Percentiles rank a stretch among this genome's conserved stretches.
Conservation (phyloP, 768 basidiomycete species). For the Mycena leptocephala region DNA sequence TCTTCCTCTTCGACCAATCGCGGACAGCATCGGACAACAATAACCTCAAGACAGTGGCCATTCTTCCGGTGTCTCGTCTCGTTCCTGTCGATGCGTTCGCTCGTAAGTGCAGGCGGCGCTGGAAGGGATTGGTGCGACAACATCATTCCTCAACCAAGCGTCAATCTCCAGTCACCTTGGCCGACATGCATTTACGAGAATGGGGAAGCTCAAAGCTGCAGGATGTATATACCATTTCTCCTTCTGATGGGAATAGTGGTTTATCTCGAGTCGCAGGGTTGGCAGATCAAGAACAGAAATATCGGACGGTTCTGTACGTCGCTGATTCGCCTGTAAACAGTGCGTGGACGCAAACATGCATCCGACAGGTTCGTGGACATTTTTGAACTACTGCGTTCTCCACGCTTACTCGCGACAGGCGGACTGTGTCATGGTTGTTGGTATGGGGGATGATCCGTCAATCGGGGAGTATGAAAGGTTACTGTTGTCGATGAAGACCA, state of each 20-base stretch:
- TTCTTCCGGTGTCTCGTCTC: constrained; percentile 89
- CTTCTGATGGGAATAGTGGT: neutral
- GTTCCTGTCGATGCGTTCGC: constrained; percentile 94
- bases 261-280: constrained; percentile 64
- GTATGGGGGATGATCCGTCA: constrained; percentile 92
- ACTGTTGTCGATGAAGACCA: constrained; percentile 95
- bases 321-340: constrained; percentile 96
- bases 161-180: constrained; percentile 94
- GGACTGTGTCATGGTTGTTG: constrained; percentile 94
- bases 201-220: constrained; percentile 97
- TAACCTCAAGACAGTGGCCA: constrained; percentile 95
- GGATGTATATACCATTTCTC: constrained; percentile 37
- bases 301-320: constrained; percentile 94
- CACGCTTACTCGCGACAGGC: constrained; percentile 63
- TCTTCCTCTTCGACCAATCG: constrained; percentile 65
- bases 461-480: constrained; percentile 96
- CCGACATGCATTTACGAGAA: constrained; percentile 94
- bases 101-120: constrained; percentile 89
- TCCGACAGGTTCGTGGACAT: constrained; percentile 78
- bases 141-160: constrained; percentile 94
- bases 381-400: neutral
- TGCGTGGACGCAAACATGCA: constrained; percentile 98
- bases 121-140: constrained; percentile 94
- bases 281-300: constrained; percentile 95
- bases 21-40: constrained; percentile 81